Conservation (phyloP, 495 filamentous ascomycete species). For the Aspergillus ostianus region DNA sequence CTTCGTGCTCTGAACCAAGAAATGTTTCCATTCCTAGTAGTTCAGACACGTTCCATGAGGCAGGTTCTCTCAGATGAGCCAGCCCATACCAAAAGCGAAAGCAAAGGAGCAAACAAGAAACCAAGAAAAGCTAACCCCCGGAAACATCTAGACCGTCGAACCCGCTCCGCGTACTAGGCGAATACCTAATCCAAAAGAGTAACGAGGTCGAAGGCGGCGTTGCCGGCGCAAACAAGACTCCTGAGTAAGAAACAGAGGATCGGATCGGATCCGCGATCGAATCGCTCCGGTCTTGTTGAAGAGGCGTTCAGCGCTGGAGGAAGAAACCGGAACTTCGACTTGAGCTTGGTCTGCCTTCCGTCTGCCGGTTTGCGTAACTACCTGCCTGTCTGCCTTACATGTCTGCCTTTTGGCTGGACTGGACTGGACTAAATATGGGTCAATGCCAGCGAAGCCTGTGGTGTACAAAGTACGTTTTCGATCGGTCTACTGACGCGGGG, state of each 20-base stretch:
- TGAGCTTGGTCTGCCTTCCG: neutral
- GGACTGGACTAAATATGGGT: no score
- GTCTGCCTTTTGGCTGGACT: no score
- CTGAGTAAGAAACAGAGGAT: slow-evolving; percentile 13
- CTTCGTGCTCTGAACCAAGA: no score
- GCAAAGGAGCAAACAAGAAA: neutral
- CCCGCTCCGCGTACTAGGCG: slow-evolving; percentile 79
- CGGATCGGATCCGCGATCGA: neutral
- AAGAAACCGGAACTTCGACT: no score
- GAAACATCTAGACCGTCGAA: slow-evolving; percentile 59
- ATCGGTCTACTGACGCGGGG: no score
- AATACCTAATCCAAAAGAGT: slow-evolving; percentile 80
- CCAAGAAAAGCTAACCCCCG: neutral
- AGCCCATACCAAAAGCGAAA: no score
- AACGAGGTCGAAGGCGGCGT: slow-evolving; percentile 61
- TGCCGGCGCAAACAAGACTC: slow-evolving; percentile 11
- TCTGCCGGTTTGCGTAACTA: neutral
- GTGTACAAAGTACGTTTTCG: no score
- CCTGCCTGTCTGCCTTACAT: no score
- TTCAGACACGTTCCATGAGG: no score
- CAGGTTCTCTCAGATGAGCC: no score
- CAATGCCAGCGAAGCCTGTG: no score
- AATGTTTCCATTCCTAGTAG: no score
- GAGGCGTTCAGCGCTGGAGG: neutral
- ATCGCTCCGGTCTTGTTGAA: neutral